These are phyloP conservation scores for Piper longum DNA, from an alignment of 164 flowering plant species.

Conservation along the genomic window DNA sequence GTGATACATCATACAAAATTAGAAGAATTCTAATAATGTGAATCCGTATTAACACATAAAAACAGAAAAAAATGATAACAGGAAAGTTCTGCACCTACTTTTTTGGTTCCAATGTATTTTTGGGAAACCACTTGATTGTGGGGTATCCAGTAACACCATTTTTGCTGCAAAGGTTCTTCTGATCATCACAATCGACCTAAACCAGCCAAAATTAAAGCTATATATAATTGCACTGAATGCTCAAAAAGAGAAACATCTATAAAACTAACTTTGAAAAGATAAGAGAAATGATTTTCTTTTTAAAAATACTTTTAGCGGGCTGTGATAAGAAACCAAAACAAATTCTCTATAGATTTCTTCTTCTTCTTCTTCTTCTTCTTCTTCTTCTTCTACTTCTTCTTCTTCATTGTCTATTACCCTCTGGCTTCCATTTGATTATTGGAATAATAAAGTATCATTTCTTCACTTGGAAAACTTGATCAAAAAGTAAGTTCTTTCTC, in stretches of 20 bases:
- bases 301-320: background rate
- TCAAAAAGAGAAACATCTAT: background rate
- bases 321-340: too few species aligned
- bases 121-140: conserved; percentile 89
- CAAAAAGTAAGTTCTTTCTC: too few species aligned
- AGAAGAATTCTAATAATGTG: too few species aligned
- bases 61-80: background rate
- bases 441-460: too few species aligned
- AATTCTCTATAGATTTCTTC: too few species aligned
- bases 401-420: too few species aligned
- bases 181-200: conserved; percentile 72
- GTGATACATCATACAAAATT: background rate
- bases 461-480: too few species aligned
- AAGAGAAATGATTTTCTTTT: background rate
- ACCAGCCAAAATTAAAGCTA: background rate
- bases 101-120: conserved; percentile 86
- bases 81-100: conserved; percentile 33
- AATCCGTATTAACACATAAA: too few species aligned
- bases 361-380: too few species aligned
- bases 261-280: background rate
- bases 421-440: too few species aligned
- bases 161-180: conserved; percentile 15
- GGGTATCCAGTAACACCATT: conserved; percentile 89
- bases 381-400: too few species aligned
- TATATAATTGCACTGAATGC: background rate